These are phyloP conservation scores for Aquilaria yunnanensis DNA, from an alignment of 345 rosid species.

Conservation along the genomic window DNA sequence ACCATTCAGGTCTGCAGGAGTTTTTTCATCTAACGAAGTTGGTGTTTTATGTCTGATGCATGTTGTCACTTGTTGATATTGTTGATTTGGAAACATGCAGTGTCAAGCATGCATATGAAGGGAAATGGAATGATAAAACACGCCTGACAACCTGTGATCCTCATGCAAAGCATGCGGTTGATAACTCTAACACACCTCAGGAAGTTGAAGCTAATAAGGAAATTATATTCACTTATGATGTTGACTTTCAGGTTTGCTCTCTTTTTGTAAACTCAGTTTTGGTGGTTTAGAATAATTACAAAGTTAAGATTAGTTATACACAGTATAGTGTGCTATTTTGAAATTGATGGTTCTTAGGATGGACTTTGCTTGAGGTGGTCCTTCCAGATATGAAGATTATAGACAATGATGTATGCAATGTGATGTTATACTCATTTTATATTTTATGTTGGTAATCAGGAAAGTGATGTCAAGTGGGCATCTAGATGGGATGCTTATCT, in stretches of 20 bases:
- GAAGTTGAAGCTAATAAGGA: constrained; percentile 76
- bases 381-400: no score
- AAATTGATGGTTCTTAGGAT: no score
- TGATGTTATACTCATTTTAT: constrained; percentile 8
- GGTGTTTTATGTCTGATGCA: neutral
- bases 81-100: constrained; percentile 25
- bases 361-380: no score
- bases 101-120: constrained; percentile 80
- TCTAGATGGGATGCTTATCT: constrained; percentile 91
- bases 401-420: neutral
- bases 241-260: constrained; percentile 69
- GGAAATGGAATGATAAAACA: constrained; percentile 63
- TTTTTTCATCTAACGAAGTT: neutral
- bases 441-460: constrained; percentile 29
- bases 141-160: constrained; percentile 86
- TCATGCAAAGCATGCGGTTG: constrained; percentile 62
- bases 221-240: constrained; percentile 84
- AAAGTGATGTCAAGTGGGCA: constrained; percentile 83
- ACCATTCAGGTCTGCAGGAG: constrained; percentile 60
- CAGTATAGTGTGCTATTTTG: no score
- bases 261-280: neutral
- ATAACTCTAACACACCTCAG: constrained; percentile 81
- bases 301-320: no score
- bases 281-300: no score
- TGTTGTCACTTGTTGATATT: no score